Base-by-base conservation (phyloP, 495 filamentous ascomycete species). In the Penicillium canariense region DNA sequence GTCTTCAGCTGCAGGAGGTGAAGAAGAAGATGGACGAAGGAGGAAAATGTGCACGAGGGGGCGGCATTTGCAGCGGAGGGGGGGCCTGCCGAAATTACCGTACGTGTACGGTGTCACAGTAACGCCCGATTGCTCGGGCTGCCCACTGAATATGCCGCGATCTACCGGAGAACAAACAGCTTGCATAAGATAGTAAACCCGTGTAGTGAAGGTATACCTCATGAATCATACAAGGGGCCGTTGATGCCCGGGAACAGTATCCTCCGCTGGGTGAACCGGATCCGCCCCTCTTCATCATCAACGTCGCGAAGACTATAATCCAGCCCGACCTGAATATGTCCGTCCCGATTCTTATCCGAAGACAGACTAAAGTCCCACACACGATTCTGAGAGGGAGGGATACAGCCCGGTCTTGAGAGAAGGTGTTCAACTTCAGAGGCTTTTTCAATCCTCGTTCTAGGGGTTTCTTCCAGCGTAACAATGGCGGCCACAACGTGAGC, bases 401-500 rank as follows among this genome's bases (percentile, higher is more conserved):
- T 31, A 42, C 35, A 51, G 4, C 52, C 56, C n/a, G 52, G 10
- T 18, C 17, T 34, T 34, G n/a, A 17, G 32, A 34, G 28, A 20
- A 59, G 15, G 9, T 46, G 42, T 7, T 34, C 14, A 12, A 59
- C 15, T n/a, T 38, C 34, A 2, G 32, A 40, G 12, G 45, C 17
- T 14, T 28, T 22, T 7, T 55, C 22, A 14, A 22, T 17, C 7
- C 28, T 18, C 1, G 22, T 43, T 7, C 25, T 51, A 7, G 55
- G 56, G 34, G 54, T 47, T 44, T 65, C 61, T 15, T 65, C 61
- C 8, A 65, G 34, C 0, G 30, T 40, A 7, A 61, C 45, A 20
- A 61, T 28, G 2, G 43, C 46, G 5, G 58, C 54, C 12, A 65
- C 50, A 2, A 58, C 38, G 28, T 59, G 32, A 22, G 52, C 55